Conservation (phyloP, 2,329 filamentous ascomycete species). For the Huntiella abstrusa region DNA sequence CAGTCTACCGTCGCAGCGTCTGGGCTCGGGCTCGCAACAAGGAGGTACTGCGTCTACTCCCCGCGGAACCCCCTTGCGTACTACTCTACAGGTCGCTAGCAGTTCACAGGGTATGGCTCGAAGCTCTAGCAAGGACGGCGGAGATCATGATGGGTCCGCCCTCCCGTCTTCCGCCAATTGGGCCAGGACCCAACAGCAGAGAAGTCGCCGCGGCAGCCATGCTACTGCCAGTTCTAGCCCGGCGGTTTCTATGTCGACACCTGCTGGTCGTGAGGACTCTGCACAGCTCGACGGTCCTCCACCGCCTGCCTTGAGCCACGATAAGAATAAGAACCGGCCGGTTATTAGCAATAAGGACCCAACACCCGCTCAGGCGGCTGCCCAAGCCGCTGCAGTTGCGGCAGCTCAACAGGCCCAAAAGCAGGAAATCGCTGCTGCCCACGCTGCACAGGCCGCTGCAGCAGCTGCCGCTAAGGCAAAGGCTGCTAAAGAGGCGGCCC, state of each 20-base stretch:
- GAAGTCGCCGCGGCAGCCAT: conserved; percentile 55
- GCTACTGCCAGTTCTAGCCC: conserved; percentile 73
- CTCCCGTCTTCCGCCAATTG: conserved; percentile 85
- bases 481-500: not conserved
- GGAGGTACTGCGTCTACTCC: not conserved
- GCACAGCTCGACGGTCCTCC: conserved; percentile 17
- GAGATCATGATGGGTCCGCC: conserved; percentile 59
- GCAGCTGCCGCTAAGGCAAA: conserved; percentile 11
- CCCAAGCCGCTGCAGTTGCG: not conserved
- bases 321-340: conserved; percentile 6
- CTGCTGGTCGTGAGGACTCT: conserved; percentile 22
- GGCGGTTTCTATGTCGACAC: conserved; percentile 42
- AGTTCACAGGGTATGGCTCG: conserved; percentile 48
- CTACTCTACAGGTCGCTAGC: conserved; percentile 15
- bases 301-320: conserved; percentile 13
- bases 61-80: not conserved
- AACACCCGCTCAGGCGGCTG: not conserved
- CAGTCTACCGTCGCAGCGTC: conserved; percentile 59
- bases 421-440: not conserved
- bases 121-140: conserved; percentile 57
- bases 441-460: conserved; percentile 2
- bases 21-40: conserved; percentile 23
- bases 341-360: not conserved
- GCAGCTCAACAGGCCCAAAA: not conserved
- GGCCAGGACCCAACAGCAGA: conserved; percentile 49